Percentiles rank a stretch among this genome's conserved stretches.
phyloP scores from a whole-genome alignment of 2,329 filamentous ascomycete genomes.

The Diaporthe nobilis region DNA sequence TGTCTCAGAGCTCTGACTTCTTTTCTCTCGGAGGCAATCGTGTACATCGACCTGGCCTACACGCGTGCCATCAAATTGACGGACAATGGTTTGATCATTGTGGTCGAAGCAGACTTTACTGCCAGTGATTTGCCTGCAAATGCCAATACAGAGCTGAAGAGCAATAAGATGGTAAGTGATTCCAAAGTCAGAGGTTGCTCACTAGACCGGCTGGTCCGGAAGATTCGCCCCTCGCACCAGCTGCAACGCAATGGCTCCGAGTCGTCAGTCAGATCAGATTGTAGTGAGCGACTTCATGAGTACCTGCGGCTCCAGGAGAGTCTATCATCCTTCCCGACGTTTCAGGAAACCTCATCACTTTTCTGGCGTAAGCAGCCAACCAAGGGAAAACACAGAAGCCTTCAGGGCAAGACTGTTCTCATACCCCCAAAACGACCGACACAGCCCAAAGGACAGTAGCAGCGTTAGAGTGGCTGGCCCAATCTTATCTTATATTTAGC shows the following conservation, averaged over 20 bases:
- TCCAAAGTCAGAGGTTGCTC: neutral
- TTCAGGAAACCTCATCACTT: neutral
- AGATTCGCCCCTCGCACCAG: neutral
- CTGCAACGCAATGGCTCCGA: constrained; percentile 3
- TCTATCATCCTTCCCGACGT: constrained; percentile 1
- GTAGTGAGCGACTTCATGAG: constrained; percentile 16
- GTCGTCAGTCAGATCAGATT: neutral
- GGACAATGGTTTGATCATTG: neutral
- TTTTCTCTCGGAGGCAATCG: neutral
- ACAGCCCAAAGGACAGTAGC: neutral
- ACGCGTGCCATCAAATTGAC: neutral
- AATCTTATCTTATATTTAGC: too few species aligned
- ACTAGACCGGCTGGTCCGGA: constrained; percentile 1
- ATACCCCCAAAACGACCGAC: neutral
- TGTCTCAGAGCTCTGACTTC: constrained; percentile 5
- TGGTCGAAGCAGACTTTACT: neutral
- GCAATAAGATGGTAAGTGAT: neutral
- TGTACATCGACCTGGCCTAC: constrained; percentile 3
- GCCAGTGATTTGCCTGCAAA: neutral
- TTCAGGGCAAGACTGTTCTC: constrained; percentile 6
- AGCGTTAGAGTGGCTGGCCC: neutral
- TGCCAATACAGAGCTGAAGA: neutral
- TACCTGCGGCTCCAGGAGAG: neutral
- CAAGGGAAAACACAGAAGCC: constrained; percentile 10
- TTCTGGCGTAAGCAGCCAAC: neutral